Percentiles rank a stretch among this genome's conserved stretches.
Conservation (phyloP, 2,329 filamentous ascomycete genomes). For the Botrytis hyacinthi region DNA sequence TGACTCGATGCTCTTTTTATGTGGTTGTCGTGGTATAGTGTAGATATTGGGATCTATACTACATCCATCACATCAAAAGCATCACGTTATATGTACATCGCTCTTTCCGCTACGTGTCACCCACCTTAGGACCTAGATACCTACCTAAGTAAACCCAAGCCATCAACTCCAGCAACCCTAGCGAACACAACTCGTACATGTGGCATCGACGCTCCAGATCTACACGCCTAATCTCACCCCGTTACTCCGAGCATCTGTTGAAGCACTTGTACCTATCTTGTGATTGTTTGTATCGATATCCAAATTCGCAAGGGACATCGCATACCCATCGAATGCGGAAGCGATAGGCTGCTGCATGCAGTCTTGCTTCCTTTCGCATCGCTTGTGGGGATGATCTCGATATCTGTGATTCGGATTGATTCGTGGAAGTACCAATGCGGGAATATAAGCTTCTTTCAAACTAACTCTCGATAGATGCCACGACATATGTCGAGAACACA, state of each 20-base stretch:
- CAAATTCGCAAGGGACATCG: not conserved
- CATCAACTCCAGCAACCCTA: not conserved
- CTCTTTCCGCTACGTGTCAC: not conserved
- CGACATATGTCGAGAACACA: not conserved
- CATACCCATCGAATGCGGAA: not conserved
- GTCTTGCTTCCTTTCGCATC: not conserved
- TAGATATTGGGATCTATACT: not conserved
- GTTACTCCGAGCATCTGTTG: not conserved
- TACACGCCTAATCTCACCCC: not conserved
- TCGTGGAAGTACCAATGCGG: not conserved
- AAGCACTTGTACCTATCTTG: not conserved
- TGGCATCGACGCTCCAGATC: not conserved
- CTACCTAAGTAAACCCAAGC: not conserved
- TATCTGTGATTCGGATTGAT: not conserved
- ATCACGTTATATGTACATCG: not conserved
- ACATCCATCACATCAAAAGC: not conserved
- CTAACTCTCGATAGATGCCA: not conserved
- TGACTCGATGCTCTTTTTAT: not conserved
- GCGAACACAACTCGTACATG: not conserved
- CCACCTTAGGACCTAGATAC: not conserved
- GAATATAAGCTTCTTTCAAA: not conserved
- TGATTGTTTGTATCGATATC: not conserved
- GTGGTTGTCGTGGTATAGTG: not conserved
- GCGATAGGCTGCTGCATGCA: not conserved
- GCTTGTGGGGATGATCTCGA: not conserved